Evolutionary conservation across 176 grass and related monocot species (phyloP).

Genomic region (Juncus effusus): DNA sequence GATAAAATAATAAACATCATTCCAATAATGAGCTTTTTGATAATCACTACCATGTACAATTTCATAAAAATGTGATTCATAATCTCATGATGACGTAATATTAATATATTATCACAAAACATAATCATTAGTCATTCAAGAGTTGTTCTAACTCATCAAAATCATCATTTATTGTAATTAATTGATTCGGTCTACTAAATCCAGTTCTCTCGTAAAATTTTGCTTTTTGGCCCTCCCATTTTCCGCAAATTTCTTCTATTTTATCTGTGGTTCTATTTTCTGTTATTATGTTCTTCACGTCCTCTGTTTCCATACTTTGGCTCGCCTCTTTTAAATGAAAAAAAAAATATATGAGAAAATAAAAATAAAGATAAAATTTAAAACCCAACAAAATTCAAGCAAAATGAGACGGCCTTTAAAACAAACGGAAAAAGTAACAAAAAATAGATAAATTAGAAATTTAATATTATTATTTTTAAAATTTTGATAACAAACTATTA

Average conservation of each 20-base stretch:
- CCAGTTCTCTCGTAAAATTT: conserved; percentile 65
- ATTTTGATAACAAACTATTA: too few species aligned
- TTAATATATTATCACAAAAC: too few species aligned
- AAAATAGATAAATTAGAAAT: too few species aligned
- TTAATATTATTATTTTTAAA: too few species aligned
- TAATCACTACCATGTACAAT: too few species aligned
- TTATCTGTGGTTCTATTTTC: conserved; percentile 33
- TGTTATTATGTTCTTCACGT: conserved; percentile 49
- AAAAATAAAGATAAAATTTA: background rate
- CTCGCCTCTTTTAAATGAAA: conserved; percentile 35
- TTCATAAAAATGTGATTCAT: too few species aligned
- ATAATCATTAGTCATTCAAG: conserved; percentile 38
- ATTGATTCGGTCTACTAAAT: conserved; percentile 22
- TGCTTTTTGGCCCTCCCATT: conserved; percentile 73
- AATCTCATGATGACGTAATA: too few species aligned
- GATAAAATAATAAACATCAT: too few species aligned
- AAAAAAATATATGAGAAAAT: conserved; percentile 12
- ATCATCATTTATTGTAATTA: conserved; percentile 6
- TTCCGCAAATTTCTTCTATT: conserved; percentile 52
- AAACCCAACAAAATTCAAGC: too few species aligned
- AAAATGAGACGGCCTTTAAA: too few species aligned
- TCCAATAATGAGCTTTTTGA: too few species aligned
- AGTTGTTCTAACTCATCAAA: conserved; percentile 51
- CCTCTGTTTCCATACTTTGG: conserved; percentile 33
- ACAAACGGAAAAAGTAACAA: too few species aligned